Evolutionary conservation across 2,329 filamentous ascomycete species (phyloP), one percentile per base, ranked within the genome.

Genomic region (Dothideomycetes sp.): DNA sequence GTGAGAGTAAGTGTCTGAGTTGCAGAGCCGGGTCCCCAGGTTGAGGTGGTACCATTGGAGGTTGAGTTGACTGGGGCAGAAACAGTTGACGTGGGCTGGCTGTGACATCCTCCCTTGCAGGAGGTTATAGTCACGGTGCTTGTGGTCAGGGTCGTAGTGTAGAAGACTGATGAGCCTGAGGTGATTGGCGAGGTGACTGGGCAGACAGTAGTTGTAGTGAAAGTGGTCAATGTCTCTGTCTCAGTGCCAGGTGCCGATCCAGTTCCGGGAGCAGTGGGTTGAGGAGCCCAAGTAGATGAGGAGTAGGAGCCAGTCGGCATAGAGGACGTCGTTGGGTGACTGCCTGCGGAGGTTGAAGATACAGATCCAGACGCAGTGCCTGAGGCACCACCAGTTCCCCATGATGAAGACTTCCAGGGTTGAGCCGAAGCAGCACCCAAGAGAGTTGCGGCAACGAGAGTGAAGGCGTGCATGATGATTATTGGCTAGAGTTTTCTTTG

Each of bases 111-210:
- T 5, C 46, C 50, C 46, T 55, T 53, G 57, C 59, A 64, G 9
- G 55, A 57, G 4, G 59, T 62, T 36, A 61, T 47, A 11, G 57
- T 59, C 30, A 62, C 46, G 15, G 57, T 62, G 40, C 51, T 56
- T 4, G 59, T 63, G 7, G 60, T 62, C 38, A 48, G 36, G 16
- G 49, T 54, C 3, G 58, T 62, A 37, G 52, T 45, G 14, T 55
- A 46, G 37, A 52, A 47, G 19, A 49, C 51, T 12, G 46, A 45
- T 16, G 32, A 34, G 9, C 41, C 41, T 12, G 46, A 47, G 18
- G 44, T 38, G 10, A 45, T 49, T 5, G 7, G 7, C 5, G 30
- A 32, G 4, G 52, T 56, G 22, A 57, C 40, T 9, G 57, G 56
- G 50, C 53, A 58, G 29, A 49, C 49, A 4, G 56, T 58, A 15